phyloP scores from a whole-genome alignment of 768 basidiomycete species.

The Ramaria sp. region DNA sequence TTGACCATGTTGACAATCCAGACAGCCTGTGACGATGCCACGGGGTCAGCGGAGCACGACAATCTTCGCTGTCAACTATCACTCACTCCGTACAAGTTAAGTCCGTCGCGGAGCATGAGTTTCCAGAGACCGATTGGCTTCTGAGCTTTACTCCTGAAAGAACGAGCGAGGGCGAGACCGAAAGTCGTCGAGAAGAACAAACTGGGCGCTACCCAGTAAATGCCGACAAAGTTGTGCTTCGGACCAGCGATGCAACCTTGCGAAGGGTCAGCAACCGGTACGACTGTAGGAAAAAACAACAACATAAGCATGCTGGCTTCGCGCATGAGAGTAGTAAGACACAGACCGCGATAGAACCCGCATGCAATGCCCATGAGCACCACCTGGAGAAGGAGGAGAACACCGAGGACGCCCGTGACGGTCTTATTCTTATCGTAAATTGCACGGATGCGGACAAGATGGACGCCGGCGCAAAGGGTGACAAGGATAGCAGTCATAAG shows the following conservation, averaged over 20 bases:
- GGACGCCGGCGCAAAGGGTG: conserved; percentile 58
- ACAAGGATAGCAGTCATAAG: conserved; percentile 76
- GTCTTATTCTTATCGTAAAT: conserved; percentile 58
- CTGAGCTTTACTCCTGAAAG: conserved; percentile 41
- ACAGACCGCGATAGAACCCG: conserved; percentile 67
- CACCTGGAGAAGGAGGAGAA: conserved; percentile 54
- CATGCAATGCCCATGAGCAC: conserved; percentile 64
- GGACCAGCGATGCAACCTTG: conserved; percentile 87
- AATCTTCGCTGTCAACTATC: no score
- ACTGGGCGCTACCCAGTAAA: conserved; percentile 78
- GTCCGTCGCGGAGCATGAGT: conserved; percentile 81
- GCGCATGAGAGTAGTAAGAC: not conserved
- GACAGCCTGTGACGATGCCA: conserved; percentile 36
- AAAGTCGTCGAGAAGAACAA: conserved; percentile 60
- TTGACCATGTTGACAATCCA: conserved; percentile 75
- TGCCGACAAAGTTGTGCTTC: conserved; percentile 67
- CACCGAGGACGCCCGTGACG: conserved; percentile 44
- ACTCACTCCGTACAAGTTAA: conserved; percentile 72
- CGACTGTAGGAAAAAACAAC: conserved; percentile 29
- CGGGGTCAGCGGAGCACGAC: conserved; percentile 4
- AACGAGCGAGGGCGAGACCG: conserved; percentile 48
- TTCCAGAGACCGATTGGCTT: conserved; percentile 66
- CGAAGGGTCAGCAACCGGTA: conserved; percentile 50
- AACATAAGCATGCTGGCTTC: not conserved
- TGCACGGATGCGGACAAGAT: conserved; percentile 69